Evolutionary conservation across 2,329 filamentous ascomycete genomes (phyloP).

Genomic region (Grosmannia huntii): DNA sequence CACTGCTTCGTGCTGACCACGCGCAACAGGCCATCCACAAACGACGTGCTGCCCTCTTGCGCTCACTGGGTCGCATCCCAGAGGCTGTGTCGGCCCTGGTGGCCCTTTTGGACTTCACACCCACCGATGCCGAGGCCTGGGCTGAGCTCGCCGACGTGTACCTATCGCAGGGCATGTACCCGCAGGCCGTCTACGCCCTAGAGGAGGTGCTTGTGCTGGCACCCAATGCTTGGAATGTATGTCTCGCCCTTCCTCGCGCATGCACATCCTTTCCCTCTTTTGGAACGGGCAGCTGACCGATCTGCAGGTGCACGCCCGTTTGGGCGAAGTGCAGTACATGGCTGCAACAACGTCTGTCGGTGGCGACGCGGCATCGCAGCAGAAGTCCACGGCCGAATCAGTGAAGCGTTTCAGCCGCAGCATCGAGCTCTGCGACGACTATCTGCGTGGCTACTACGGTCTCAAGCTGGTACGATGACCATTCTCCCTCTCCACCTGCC

Average conservation of each 20-base stretch:
- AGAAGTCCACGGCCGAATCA: conserved; percentile 54
- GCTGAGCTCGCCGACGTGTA: conserved; percentile 84
- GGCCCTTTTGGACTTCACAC: conserved; percentile 66
- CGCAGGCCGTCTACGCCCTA: conserved; percentile 74
- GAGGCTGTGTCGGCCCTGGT: conserved; percentile 68
- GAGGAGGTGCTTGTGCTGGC: conserved; percentile 81
- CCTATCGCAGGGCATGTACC: conserved; percentile 60
- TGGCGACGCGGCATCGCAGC: conserved; percentile 24
- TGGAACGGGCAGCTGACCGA: neutral
- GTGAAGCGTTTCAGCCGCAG: conserved; percentile 80
- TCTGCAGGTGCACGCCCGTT: conserved; percentile 65
- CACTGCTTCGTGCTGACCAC: neutral
- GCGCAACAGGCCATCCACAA: conserved; percentile 62
- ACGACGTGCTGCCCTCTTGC: conserved; percentile 66
- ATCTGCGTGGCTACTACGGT: conserved; percentile 85
- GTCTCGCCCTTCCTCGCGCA: conserved; percentile 18
- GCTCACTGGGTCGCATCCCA: conserved; percentile 52
- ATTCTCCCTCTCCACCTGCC: neutral
- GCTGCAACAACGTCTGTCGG: conserved; percentile 30
- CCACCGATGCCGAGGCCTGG: conserved; percentile 90
- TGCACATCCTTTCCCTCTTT: neutral
- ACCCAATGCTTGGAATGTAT: conserved; percentile 91
- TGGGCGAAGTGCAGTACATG: conserved; percentile 76
- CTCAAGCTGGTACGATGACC: conserved; percentile 55
- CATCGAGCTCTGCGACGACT: conserved; percentile 87